Evolutionary conservation across 192 early-diverging fungal genomes (phyloP).

Genomic region (Entophlyctis luteolus): DNA sequence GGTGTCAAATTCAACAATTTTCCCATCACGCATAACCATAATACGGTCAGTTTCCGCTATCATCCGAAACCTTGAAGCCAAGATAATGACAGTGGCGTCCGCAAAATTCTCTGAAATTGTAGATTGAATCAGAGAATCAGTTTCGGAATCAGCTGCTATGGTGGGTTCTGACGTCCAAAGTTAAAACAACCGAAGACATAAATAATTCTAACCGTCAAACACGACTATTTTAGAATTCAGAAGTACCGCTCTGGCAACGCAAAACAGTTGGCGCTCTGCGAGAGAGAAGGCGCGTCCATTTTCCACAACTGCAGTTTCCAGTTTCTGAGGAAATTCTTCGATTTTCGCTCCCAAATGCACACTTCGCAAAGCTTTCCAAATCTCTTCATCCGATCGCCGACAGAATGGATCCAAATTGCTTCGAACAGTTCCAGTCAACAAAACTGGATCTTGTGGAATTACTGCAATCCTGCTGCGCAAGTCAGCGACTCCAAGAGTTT

Average conservation of each 20-base stretch:
- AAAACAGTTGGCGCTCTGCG: conserved; percentile 53
- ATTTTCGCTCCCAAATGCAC: conserved; percentile 57
- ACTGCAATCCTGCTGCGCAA: conserved; percentile 71
- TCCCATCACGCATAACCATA: conserved; percentile 50
- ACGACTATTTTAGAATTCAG: conserved; percentile 50
- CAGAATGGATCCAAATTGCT: conserved; percentile 83
- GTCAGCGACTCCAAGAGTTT: conserved; percentile 58
- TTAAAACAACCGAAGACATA: conserved; percentile 2
- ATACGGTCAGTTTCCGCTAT: conserved; percentile 50
- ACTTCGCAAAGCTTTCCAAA: conserved; percentile 60
- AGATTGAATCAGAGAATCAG: conserved; percentile 51
- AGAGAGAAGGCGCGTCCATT: conserved; percentile 60
- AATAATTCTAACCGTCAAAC: conserved; percentile 52
- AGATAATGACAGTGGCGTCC: conserved; percentile 47
- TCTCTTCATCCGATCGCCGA: conserved; percentile 55
- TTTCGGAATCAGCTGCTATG: conserved; percentile 45
- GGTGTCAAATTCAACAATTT: conserved; percentile 50
- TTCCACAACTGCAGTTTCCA: conserved; percentile 47
- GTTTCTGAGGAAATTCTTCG: conserved; percentile 44
- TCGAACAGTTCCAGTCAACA: conserved; percentile 73
- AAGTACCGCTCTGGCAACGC: conserved; percentile 55
- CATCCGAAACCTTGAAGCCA: conserved; percentile 48
- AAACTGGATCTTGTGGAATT: conserved; percentile 82
- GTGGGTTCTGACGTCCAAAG: conserved; percentile 42
- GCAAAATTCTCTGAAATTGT: conserved; percentile 47